These are phyloP conservation scores for Debaryomyces sp. DNA, from an alignment of 1,139 yeast genomes.

Conservation along the genomic window DNA sequence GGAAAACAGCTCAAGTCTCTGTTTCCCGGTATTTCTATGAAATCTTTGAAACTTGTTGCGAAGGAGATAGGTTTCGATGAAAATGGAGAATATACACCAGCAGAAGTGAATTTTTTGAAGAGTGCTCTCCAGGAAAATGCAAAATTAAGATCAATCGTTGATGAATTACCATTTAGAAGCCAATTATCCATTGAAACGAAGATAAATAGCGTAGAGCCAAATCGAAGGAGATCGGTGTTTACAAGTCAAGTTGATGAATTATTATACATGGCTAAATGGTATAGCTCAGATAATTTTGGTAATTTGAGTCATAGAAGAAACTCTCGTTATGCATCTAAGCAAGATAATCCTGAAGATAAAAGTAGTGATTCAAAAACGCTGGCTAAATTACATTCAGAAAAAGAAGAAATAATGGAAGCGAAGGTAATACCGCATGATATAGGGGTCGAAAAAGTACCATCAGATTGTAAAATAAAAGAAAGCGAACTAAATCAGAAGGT, in stretches of 20 bases:
- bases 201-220: slow-evolving; percentile 20
- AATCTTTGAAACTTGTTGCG: slow-evolving; percentile 9
- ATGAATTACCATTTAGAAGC: slow-evolving; percentile 18
- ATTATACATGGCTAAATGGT: slow-evolving; percentile 43
- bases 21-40: slow-evolving; percentile 14
- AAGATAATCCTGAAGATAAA: background rate
- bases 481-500: background rate
- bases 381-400: background rate
- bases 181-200: slow-evolving; percentile 18
- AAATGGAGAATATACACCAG: slow-evolving; percentile 15
- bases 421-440: background rate
- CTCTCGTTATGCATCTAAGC: slow-evolving; percentile 13
- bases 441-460: too few species aligned
- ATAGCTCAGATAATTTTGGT: slow-evolving; percentile 23
- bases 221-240: slow-evolving; percentile 28
- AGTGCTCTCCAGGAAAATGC: slow-evolving; percentile 8
- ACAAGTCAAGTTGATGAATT: slow-evolving; percentile 33
- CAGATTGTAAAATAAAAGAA: background rate
- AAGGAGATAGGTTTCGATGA: slow-evolving; percentile 8
- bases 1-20: slow-evolving; percentile 7
- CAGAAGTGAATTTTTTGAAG: slow-evolving; percentile 17
- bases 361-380: background rate
- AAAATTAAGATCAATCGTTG: slow-evolving; percentile 12
- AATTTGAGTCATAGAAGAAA: slow-evolving; percentile 14
- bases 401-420: background rate